Evolutionary conservation across 1,284 basidiomycete species (phyloP).

Genomic region (Stygiomarasmius scandens): DNA sequence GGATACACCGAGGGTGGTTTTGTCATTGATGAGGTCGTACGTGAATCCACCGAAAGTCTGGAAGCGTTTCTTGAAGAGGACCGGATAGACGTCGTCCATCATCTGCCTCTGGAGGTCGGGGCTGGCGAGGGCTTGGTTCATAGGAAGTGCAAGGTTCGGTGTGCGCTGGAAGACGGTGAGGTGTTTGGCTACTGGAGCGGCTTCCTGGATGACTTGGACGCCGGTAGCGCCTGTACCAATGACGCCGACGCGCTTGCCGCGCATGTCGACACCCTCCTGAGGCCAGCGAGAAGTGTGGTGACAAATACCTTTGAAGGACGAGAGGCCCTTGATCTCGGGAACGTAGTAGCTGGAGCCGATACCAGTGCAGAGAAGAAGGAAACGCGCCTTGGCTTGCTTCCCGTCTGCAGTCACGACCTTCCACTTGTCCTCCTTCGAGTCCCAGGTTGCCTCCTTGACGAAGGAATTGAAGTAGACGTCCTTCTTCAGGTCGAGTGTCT

Average conservation of each 20-base stretch:
- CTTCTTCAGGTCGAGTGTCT: constrained; percentile 26
- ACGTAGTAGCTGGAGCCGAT: constrained; percentile 26
- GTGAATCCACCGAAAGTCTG: constrained; percentile 27
- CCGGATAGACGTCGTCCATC: constrained; percentile 24
- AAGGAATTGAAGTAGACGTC: constrained; percentile 27
- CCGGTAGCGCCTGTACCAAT: constrained; percentile 31
- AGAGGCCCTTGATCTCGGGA: constrained; percentile 24
- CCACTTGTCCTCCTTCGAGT: constrained; percentile 23
- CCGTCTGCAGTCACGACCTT: constrained; percentile 23
- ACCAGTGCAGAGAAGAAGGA: constrained; percentile 26
- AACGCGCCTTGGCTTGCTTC: constrained; percentile 15
- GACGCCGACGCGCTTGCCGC: constrained; percentile 26
- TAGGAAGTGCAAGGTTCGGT: constrained; percentile 27
- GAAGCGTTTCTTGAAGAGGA: constrained; percentile 20
- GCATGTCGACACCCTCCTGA: constrained; percentile 21
- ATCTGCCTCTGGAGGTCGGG: constrained; percentile 16
- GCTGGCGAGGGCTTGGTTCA: constrained; percentile 22
- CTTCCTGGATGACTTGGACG: constrained; percentile 30
- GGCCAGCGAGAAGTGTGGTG: constrained; percentile 29
- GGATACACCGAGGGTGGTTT: constrained; percentile 16
- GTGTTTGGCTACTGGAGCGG: constrained; percentile 21
- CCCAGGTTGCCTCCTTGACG: constrained; percentile 26
- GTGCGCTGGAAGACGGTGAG: constrained; percentile 34
- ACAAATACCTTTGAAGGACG: constrained; percentile 24
- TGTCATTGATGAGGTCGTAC: constrained; percentile 14